Percentiles rank a stretch among this genome's conserved stretches.
phyloP scores from a whole-genome alignment of 75 land plant species.

The Picea glauca region DNA sequence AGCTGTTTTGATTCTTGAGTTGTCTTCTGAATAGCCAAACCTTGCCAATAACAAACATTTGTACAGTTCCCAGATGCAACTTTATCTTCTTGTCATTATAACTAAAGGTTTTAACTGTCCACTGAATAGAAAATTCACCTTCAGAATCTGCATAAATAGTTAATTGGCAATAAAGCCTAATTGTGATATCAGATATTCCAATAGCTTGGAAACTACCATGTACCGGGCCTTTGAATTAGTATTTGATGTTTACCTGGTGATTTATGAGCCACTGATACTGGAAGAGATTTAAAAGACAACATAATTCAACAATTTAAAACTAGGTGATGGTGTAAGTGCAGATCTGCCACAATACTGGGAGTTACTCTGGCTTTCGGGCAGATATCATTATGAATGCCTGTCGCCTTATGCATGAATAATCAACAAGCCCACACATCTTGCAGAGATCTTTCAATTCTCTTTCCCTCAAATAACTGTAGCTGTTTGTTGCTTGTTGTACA shows the following conservation, averaged over 20 bases:
- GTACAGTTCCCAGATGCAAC: too few relatives aligned
- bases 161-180: too few relatives aligned
- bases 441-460: conserved; percentile 67
- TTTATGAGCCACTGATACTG: not conserved
- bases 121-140: too few relatives aligned
- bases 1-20: too few relatives aligned
- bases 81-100: too few relatives aligned
- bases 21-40: too few relatives aligned
- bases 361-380: conserved; percentile 53
- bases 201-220: not conserved
- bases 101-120: too few relatives aligned
- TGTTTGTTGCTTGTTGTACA: conserved; percentile 20
- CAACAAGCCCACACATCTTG: conserved; percentile 53
- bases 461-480: conserved; percentile 38
- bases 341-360: not conserved
- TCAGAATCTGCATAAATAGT: too few relatives aligned
- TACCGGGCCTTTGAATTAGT: not conserved
- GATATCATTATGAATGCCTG: conserved; percentile 65
- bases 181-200: too few relatives aligned
- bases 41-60: too few relatives aligned
- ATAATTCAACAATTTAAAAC: not conserved
- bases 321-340: not conserved
- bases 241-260: conserved; percentile 1
- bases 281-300: not conserved
- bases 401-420: conserved; percentile 43